Percentiles rank a stretch among this genome's conserved stretches.
These are phyloP conservation scores for Xylariales sp. DNA, from an alignment of 2,329 filamentous ascomycete species.

Conservation along the genomic window DNA sequence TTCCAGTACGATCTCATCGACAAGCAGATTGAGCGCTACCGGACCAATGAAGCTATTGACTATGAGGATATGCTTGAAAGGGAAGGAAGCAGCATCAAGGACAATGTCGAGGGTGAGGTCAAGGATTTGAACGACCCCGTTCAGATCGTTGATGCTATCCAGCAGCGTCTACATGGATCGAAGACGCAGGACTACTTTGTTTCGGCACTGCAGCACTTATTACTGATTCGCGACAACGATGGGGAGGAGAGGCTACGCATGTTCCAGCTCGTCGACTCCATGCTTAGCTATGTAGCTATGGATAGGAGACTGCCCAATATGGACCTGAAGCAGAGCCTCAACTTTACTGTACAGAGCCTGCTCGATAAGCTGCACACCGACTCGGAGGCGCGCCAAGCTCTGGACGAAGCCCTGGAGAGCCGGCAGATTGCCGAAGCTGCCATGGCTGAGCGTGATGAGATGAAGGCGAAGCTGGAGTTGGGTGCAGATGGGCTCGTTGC, in stretches of 20 bases:
- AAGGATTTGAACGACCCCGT: conserved; percentile 90
- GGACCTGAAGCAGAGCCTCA: conserved; percentile 95
- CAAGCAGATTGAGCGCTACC: conserved; percentile 94
- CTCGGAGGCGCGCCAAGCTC: conserved; percentile 85
- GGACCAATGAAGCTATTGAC: conserved; percentile 92
- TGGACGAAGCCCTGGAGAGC: conserved; percentile 86
- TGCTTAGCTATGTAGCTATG: conserved; percentile 99
- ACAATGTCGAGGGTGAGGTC: conserved; percentile 77
- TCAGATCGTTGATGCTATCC: conserved; percentile 93
- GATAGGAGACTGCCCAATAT: conserved; percentile 92
- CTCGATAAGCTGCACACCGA: conserved; percentile 96
- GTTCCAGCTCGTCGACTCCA: conserved; percentile 98
- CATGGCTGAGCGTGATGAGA: conserved; percentile 93
- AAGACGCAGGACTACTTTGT: conserved; percentile 93
- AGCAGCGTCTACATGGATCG: conserved; percentile 75
- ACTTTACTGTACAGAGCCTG: conserved; percentile 93
- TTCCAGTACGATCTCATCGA: conserved; percentile 98
- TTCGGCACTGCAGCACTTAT: conserved; percentile 89
- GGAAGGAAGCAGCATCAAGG: conserved; percentile 86
- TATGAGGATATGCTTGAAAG: conserved; percentile 95
- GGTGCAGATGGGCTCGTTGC: conserved; percentile 91
- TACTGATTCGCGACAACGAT: conserved; percentile 87
- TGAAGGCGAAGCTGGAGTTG: conserved; percentile 81
- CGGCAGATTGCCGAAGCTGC: conserved; percentile 93
- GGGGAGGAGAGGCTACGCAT: conserved; percentile 88